These are phyloP conservation scores for Sugiyamaella grinbergsii DNA, from an alignment of 1,139 yeast genomes.

Conservation along the genomic window DNA sequence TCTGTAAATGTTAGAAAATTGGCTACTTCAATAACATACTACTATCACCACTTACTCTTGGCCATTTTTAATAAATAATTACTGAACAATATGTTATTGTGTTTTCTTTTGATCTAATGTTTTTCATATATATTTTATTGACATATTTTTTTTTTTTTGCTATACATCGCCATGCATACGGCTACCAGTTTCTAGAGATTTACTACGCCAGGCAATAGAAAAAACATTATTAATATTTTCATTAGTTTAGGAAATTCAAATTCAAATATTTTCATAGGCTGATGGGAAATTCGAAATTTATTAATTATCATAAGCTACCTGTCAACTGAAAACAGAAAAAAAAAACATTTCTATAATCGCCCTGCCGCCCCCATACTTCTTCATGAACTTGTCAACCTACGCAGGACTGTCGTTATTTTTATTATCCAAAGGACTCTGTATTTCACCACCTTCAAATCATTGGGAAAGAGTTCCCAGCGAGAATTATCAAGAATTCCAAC, in stretches of 20 bases:
- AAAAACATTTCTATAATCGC: not conserved
- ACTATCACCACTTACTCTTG: conserved; percentile 19
- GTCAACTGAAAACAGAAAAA: no score
- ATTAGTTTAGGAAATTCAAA: no score
- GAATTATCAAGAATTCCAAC: not conserved
- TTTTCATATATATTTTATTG: not conserved
- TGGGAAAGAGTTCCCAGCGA: conserved; percentile 6
- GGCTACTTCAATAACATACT: no score
- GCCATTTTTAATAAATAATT: conserved; percentile 16
- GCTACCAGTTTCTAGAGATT: no score
- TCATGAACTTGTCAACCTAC: conserved; percentile 6
- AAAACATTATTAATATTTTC: no score
- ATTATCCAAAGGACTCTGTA: conserved; percentile 3
- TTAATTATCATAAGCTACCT: no score
- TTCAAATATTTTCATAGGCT: no score
- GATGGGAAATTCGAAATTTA: no score
- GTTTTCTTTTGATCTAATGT: no score
- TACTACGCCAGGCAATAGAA: no score
- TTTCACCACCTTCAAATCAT: not conserved
- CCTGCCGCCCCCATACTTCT: not conserved
- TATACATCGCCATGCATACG: conserved; percentile 3
- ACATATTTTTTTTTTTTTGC: not conserved
- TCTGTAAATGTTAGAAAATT: conserved; percentile 7
- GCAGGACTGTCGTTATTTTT: conserved; percentile 2
- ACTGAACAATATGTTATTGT: no score